Base-by-base conservation (phyloP, 345 rosid genomes). In the Mercurialis annua region DNA sequence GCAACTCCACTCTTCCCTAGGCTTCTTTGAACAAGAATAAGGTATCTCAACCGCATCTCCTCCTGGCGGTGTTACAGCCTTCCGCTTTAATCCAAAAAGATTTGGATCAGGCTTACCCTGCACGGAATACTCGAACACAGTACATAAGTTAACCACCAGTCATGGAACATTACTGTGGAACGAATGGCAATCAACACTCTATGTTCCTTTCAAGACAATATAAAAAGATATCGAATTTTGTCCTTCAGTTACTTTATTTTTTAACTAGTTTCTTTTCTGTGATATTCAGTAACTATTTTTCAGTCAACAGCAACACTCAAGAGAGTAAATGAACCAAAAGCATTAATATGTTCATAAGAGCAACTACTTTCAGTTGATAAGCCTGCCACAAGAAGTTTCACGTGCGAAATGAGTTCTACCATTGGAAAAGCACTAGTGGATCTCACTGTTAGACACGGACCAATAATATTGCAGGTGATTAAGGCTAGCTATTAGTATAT, bases 71-170 rank as follows among this genome's bases (percentile, higher is more conserved):
- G 70, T 74, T 34, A 21, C 58, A 21, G 74, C 79, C 69, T 84
- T 84, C 70, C 84, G 71, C 77, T 82, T 90, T 66, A 26, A 58
- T 68, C 74, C 80, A 54, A 61, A 34, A 61, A 72, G 40, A 66
- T 58, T 66, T 54, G 83, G 66, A 46, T 80, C 78, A 16, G 85
- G 79, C 79, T 80, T 90, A 2, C 68, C 78, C 92, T 87, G 84
- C 81, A 80, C 11, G 72, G 1, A 62, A 34, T 23, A 60, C 73
- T 64, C 66, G 56, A 49, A 51, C 66, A 57, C 53, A 53, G 61
- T 23, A 72, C 49, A 64, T 69, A 61, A 72, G 40, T 4, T 36
- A 9, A 36, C 67, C 66, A 60, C 34, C 8, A 62, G 8, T 49
- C 27, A 29, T 23, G 0, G 23, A 65, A 53, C 23, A 52, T 7